Base-by-base conservation (phyloP, 192 early-diverging fungal species). In the Radiomyces spectabilis region DNA sequence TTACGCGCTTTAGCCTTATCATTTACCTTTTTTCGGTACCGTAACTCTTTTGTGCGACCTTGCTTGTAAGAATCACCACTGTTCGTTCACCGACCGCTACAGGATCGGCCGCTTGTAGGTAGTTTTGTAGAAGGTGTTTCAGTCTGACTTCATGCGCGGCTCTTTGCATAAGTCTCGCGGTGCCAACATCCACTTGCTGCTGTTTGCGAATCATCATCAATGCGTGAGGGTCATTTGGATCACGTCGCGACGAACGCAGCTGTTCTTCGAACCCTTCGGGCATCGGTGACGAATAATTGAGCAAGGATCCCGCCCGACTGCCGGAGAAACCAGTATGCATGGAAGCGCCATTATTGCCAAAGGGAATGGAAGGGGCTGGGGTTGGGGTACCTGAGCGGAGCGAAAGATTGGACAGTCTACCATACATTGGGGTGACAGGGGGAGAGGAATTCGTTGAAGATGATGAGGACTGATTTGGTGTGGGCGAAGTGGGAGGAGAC, bases 21-120 rank as follows among this genome's bases (percentile, higher is more conserved):
- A 55, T 21, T 44, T 55, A 83, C 73, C 93, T 78, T 69, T 93
- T 94, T 61, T 96, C 94, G 30, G 83, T 87, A 24, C 92, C 94
- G 57, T 96, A 96, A 2, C 85, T 87, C 53, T 96, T 96, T 75
- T 96, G 93, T 4, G 85, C 92, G 3, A 93, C 92, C 46, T 88
- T 91, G 18, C 87, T 83, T 27, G 89, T 89, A 42, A 91, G 66
- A 16, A 95, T 79, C 52, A 94, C 63, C 8, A 93, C 80, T 54
- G 81, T 81, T 41, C 68, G 81, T 74, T 80, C 78, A 15, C 75
- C 78, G 12, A 70, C 56, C 9, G 51, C 48, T 8, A 50, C 54
- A 5, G 78, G 73, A 7, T 76, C 75, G 40, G 60, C 51, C 41
- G 68, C 49, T 10, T 51, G 43, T 10, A 78, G 54, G 41, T 76